These are phyloP conservation scores for Lentithecium fluviatile DNA, from an alignment of 495 filamentous ascomycete genomes.

Conservation along the genomic window DNA sequence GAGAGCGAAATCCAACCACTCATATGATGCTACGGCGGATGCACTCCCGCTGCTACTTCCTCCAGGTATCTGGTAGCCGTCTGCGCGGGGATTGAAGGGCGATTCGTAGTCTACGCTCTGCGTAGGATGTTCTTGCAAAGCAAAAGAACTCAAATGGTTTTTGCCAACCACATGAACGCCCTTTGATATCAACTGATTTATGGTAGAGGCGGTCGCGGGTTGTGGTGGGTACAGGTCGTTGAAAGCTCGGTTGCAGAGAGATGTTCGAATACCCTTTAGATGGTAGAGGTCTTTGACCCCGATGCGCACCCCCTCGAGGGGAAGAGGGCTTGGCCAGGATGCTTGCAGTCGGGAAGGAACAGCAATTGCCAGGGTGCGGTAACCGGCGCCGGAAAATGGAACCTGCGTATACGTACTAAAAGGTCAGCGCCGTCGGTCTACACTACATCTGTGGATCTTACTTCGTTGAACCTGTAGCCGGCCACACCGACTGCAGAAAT, in stretches of 20 bases:
- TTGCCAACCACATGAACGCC: slow-evolving; percentile 2
- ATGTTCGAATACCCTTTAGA: background rate
- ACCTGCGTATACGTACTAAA: no score
- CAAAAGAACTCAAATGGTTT: background rate
- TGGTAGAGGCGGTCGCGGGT: background rate
- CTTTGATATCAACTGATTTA: background rate
- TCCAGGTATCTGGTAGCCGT: slow-evolving; percentile 4
- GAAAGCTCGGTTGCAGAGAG: slow-evolving; percentile 1
- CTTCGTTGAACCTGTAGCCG: no score
- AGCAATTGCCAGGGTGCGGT: no score
- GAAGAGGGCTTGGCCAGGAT: background rate
- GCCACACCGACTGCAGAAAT: no score
- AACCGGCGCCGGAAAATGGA: no score
- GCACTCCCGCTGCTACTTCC: slow-evolving; percentile 2
- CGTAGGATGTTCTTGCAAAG: background rate
- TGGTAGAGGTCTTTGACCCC: background rate
- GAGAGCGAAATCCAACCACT: no score
- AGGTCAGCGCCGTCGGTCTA: no score
- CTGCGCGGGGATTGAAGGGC: slow-evolving; percentile 8
- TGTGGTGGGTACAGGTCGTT: slow-evolving; percentile 2
- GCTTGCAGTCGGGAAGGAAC: background rate
- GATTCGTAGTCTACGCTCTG: background rate
- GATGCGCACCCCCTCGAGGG: slow-evolving; percentile 1
- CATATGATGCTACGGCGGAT: background rate
- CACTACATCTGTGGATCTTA: no score